Conservation (phyloP, 176 grass and related monocot species). For the Phyllostachys edulis region DNA sequence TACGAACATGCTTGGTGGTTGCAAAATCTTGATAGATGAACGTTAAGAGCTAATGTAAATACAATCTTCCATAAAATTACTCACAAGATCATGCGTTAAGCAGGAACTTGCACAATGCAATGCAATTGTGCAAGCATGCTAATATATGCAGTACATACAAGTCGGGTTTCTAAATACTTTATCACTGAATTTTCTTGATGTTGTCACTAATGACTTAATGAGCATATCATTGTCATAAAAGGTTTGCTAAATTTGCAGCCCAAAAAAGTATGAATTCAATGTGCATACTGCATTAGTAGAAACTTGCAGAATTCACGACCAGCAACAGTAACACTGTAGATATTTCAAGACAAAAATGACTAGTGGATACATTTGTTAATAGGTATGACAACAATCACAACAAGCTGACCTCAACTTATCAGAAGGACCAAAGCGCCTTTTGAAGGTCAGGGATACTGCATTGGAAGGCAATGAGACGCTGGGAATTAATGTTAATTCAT, state of each 20-base stretch:
- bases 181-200: not conserved
- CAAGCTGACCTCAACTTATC: conserved; percentile 88
- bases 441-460: conserved; percentile 65
- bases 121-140: not conserved
- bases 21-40: not conserved
- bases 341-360: not conserved
- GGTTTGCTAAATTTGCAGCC: not conserved
- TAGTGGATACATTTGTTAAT: not conserved
- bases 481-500: conserved; percentile 75
- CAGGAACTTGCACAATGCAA: not conserved
- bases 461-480: conserved; percentile 75
- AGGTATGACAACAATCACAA: not conserved
- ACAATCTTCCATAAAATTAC: not conserved
- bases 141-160: not conserved
- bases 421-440: conserved; percentile 72
- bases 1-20: conserved; percentile 1
- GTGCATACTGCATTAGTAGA: not conserved
- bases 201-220: not conserved
- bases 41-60: not conserved
- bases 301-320: conserved; percentile 11
- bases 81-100: not conserved
- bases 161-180: conserved; percentile 6
- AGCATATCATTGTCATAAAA: not conserved
- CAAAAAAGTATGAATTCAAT: not conserved
- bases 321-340: not conserved